Conservation (phyloP, 768 basidiomycete species). For the Tricholoma sp. region DNA sequence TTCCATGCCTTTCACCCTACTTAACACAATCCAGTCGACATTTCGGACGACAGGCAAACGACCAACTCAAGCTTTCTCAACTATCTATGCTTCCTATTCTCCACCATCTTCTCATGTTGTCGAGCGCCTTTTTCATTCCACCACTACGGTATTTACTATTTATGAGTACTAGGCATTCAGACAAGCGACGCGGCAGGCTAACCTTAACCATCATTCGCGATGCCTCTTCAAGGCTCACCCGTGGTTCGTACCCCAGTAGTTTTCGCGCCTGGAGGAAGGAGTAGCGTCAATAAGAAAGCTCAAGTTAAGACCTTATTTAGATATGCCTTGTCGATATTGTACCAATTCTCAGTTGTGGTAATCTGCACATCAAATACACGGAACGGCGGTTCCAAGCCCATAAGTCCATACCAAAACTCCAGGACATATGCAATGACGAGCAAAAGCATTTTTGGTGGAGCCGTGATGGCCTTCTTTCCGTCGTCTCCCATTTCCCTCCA, state of each 20-base stretch:
- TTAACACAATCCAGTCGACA: not conserved
- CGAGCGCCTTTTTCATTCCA: not conserved
- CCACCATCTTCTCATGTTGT: not conserved
- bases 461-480: constrained; percentile 18
- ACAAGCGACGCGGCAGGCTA: not conserved
- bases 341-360: constrained; percentile 39
- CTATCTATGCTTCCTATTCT: not conserved
- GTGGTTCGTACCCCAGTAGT: constrained; percentile 48
- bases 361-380: constrained; percentile 39
- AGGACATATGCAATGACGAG: constrained; percentile 35
- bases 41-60: not conserved
- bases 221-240: constrained; percentile 41
- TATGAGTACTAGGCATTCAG: not conserved
- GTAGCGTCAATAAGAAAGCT: not conserved
- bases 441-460: constrained; percentile 32
- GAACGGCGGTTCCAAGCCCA: constrained; percentile 36
- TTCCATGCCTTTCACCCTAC: too few relatives aligned
- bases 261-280: constrained; percentile 25
- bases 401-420: constrained; percentile 32
- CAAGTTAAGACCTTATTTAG: not conserved
- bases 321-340: constrained; percentile 42
- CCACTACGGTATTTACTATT: not conserved
- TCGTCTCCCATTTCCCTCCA: constrained; percentile 31
- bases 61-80: not conserved
- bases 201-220: not conserved